Percentiles rank a stretch among this genome's conserved stretches.
These are phyloP conservation scores for Curvularia sp. DNA, from an alignment of 2,329 filamentous ascomycete species.

Conservation along the genomic window DNA sequence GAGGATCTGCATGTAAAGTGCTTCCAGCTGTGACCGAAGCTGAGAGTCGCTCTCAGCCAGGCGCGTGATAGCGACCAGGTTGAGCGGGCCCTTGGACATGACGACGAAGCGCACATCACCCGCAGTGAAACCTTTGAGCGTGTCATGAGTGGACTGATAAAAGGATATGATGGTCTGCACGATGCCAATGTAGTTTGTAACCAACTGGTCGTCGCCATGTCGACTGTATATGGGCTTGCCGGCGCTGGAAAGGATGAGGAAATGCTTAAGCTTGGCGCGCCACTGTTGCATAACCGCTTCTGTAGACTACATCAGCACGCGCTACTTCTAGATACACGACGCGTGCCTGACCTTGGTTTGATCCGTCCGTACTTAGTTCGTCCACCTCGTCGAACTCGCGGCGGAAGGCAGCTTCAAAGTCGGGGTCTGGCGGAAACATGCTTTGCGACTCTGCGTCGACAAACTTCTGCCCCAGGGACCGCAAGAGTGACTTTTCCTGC, in stretches of 20 bases:
- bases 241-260: constrained; percentile 92
- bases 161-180: constrained; percentile 98
- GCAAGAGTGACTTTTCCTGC: constrained; percentile 72
- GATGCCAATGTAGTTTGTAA: constrained; percentile 93
- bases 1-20: constrained; percentile 96
- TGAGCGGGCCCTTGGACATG: constrained; percentile 82
- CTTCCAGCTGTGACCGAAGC: constrained; percentile 85
- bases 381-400: constrained; percentile 80
- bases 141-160: constrained; percentile 81
- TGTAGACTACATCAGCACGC: constrained; percentile 43
- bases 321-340: constrained; percentile 23
- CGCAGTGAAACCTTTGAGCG: constrained; percentile 84
- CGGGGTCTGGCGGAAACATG: constrained; percentile 54
- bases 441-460: constrained; percentile 63
- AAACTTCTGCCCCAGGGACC: constrained; percentile 67
- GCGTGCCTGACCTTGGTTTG: constrained; percentile 65
- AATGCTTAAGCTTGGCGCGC: constrained; percentile 96
- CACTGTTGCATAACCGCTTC: constrained; percentile 70
- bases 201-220: constrained; percentile 86
- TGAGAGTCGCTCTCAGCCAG: constrained; percentile 92
- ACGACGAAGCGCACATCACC: constrained; percentile 86
- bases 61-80: constrained; percentile 91
- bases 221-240: constrained; percentile 98
- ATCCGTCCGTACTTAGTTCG: constrained; percentile 61
- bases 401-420: constrained; percentile 70